phyloP scores from a whole-genome alignment of 139 green algal genomes.

The Coccomyxa sp. region DNA sequence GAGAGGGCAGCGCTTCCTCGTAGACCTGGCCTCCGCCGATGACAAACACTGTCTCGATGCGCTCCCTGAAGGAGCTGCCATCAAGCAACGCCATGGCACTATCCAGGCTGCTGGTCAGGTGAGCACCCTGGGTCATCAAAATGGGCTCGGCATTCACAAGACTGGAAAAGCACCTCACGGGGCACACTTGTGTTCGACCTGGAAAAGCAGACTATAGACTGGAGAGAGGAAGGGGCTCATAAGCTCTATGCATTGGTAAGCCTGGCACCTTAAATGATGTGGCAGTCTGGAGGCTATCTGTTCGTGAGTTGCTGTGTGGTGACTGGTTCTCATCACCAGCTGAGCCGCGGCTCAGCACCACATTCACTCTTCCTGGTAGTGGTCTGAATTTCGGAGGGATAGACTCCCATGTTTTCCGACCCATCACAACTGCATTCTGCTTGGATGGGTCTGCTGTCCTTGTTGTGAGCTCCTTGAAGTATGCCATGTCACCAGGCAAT shows the following conservation, averaged over 20 bases:
- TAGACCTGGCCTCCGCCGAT: slow-evolving; percentile 92
- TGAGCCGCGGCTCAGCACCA: slow-evolving; percentile 76
- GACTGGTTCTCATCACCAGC: not conserved
- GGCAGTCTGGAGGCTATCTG: too few species aligned
- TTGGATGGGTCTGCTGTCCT: slow-evolving; percentile 40
- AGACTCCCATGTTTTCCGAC: slow-evolving; percentile 95
- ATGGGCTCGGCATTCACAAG: too few species aligned
- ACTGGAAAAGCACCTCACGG: too few species aligned
- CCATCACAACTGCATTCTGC: slow-evolving; percentile 97
- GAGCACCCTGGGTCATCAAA: slow-evolving; percentile 35
- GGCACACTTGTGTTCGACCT: too few species aligned
- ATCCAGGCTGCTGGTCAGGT: slow-evolving; percentile 60
- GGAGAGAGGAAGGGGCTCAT: too few species aligned
- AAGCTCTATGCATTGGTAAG: too few species aligned
- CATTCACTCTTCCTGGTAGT: slow-evolving; percentile 86
- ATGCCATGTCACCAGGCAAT: slow-evolving; percentile 84
- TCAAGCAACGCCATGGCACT: slow-evolving; percentile 66
- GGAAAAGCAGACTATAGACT: too few species aligned
- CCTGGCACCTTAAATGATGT: too few species aligned
- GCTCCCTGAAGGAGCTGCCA: slow-evolving; percentile 9
- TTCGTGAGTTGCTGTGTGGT: slow-evolving; percentile 10
- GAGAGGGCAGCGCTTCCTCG: slow-evolving; percentile 58
- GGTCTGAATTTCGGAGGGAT: slow-evolving; percentile 91
- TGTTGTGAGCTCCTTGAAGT: slow-evolving; percentile 88
- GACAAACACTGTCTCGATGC: slow-evolving; percentile 88